Conservation (phyloP, 2,329 filamentous ascomycete species). For the Akanthomyces muscarius region DNA sequence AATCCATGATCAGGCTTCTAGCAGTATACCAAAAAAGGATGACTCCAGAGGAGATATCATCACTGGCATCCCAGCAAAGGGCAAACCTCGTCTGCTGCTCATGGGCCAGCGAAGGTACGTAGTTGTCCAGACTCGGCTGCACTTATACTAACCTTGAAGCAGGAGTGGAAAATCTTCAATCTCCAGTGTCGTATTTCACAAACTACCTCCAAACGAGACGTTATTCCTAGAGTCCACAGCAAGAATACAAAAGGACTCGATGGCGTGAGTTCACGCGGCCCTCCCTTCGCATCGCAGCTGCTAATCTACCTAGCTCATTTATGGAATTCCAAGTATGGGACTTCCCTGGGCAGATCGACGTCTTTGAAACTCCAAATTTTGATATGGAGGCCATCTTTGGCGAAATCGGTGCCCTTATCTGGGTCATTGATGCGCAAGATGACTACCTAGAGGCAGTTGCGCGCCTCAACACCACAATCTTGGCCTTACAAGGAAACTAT, state of each 20-base stretch:
- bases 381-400: constrained; percentile 93
- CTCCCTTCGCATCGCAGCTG: not conserved
- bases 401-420: constrained; percentile 89
- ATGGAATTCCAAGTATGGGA: constrained; percentile 99
- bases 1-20: constrained; percentile 58
- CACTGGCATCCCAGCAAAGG: constrained; percentile 48
- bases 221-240: constrained; percentile 94
- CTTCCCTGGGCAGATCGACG: constrained; percentile 88
- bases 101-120: constrained; percentile 90
- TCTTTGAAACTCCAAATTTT: constrained; percentile 81
- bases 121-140: not conserved
- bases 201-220: constrained; percentile 92
- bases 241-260: constrained; percentile 87
- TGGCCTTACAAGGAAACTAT: constrained; percentile 83
- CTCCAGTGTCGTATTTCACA: constrained; percentile 98
- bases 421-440: constrained; percentile 98
- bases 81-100: constrained; percentile 79
- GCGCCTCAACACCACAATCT: constrained; percentile 81
- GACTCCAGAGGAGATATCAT: constrained; percentile 42
- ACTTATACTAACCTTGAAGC: constrained; percentile 8
- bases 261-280: constrained; percentile 67
- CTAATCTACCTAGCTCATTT: constrained; percentile 64
- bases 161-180: constrained; percentile 99
- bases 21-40: constrained; percentile 48
- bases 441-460: constrained; percentile 92